Base-by-base conservation (phyloP, 164 flowering plant genomes). In the Tetrastigma voinierianum region DNA sequence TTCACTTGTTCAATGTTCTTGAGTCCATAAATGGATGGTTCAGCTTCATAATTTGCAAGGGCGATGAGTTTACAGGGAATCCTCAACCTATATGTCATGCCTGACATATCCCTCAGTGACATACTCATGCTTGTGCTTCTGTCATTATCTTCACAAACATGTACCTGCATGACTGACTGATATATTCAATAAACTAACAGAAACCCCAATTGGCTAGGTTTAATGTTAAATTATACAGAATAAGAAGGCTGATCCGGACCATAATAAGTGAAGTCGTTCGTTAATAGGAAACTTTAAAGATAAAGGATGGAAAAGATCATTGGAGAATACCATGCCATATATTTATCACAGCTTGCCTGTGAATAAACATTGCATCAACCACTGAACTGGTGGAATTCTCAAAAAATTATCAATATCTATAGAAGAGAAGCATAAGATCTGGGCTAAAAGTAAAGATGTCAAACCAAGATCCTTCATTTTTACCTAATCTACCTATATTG, bases 141-240 rank as follows among this genome's bases (percentile, higher is more conserved):
- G 47, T 53, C 53, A 23, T 70, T 67, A 9, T 43, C 45, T 45
- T 57, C 3, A 10, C 44, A 54, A 61, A 47, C 44, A 24, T 13
- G 43, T 57, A 66, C 53, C 70, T 74, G 73, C 67, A 65, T 13
- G 18, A 24, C 20, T 13, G 18, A 24, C 32, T 14, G 11, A 53
- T 44, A 15, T n/a, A 14, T 56, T 45, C 57, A 18, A 57, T 32
- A 14, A 19, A 20, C 62, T 57, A 21, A 20, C 24, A 18, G 21
- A 23, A 25, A 51, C 9, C 55, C 11, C 15, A 40, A 57, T 61
- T 40, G 51, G 15, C 58, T 51, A 59, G 12, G 9, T 51, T 20
- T 13, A 58, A 51, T 19, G 52, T 46, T n/a, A 24, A 57, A 32
- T 10, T 12, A 48, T 10, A 56, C 11, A 17, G 45, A 20, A 9